Evolutionary conservation across 306 rosid species (phyloP).

Genomic region (Cicer bijugum): DNA sequence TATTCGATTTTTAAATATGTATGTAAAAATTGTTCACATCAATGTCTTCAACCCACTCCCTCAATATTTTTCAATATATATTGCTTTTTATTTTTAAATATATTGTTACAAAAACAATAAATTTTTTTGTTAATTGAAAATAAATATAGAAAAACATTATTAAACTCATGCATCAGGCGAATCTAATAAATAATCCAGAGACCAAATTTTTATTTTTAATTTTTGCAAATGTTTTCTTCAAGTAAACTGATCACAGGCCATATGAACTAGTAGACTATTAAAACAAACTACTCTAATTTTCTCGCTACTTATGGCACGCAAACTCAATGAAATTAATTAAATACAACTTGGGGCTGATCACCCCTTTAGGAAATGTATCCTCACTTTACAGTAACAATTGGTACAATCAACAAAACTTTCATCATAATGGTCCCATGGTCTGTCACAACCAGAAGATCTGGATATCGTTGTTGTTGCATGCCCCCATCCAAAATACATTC

Average conservation of each 20-base stretch:
- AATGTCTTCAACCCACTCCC: no score
- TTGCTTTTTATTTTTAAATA: no score
- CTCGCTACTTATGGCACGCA: conserved; percentile 35
- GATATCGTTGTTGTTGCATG: conserved; percentile 40
- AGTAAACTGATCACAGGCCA: conserved; percentile 24
- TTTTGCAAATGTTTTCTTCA: conserved; percentile 27
- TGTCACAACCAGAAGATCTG: conserved; percentile 51
- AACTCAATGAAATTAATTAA: conserved; percentile 40
- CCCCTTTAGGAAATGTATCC: conserved; percentile 47
- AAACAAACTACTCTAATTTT: conserved; percentile 42
- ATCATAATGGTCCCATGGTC: conserved; percentile 45
- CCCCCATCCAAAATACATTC: conserved; percentile 51
- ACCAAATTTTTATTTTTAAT: conserved; percentile 14
- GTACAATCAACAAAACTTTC: conserved; percentile 49
- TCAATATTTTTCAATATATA: no score
- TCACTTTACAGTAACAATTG: conserved; percentile 49
- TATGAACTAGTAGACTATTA: conserved; percentile 26
- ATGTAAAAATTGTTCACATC: no score
- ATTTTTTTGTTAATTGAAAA: no score
- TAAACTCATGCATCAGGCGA: no score
- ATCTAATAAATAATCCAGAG: no score
- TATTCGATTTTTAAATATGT: no score
- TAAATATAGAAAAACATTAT: no score
- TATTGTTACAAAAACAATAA: no score
- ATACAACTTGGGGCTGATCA: conserved; percentile 50